Evolutionary conservation across 768 basidiomycete genomes (phyloP).

Genomic region (Psilocybe subaeruginosa): DNA sequence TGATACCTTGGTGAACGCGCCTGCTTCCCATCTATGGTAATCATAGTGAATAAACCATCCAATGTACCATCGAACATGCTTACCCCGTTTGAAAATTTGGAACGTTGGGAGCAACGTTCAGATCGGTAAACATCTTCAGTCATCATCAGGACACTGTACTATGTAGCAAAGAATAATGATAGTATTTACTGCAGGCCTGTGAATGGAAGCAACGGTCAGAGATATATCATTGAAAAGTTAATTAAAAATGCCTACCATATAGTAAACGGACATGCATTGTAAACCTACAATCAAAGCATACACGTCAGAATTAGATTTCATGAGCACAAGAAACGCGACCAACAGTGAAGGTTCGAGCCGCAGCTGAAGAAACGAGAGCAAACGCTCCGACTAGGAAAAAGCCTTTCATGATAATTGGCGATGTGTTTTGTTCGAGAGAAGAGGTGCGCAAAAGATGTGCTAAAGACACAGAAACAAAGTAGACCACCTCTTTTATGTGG

Average conservation of each 20-base stretch:
- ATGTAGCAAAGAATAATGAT: not conserved
- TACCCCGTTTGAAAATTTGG: slow-evolving; percentile 54
- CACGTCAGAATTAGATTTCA: not conserved
- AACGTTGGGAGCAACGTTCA: slow-evolving; percentile 47
- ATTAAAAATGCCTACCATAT: slow-evolving; percentile 50
- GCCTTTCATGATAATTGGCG: slow-evolving; percentile 31
- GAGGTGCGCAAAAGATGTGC: not conserved
- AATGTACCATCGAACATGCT: not conserved
- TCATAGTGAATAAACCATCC: not conserved
- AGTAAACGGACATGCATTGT: slow-evolving; percentile 69
- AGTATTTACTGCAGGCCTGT: slow-evolving; percentile 40
- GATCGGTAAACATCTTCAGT: slow-evolving; percentile 60
- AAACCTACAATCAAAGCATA: slow-evolving; percentile 33
- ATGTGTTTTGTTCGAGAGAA: not conserved
- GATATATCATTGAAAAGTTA: not conserved
- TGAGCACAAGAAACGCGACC: slow-evolving; percentile 3
- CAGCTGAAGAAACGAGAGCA: slow-evolving; percentile 33
- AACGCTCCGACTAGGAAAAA: slow-evolving; percentile 24
- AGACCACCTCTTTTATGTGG: not conserved
- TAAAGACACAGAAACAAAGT: not conserved
- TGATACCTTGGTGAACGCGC: slow-evolving; percentile 37
- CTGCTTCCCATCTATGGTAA: slow-evolving; percentile 43
- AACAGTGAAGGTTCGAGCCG: slow-evolving; percentile 62
- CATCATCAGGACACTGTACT: not conserved
- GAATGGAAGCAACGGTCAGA: not conserved